A percentile compares a stretch with the other conserved stretches of the same genome.
Conservation (phyloP, 805 yeast genomes). For the Yamadazyma paraphyllophila region DNA sequence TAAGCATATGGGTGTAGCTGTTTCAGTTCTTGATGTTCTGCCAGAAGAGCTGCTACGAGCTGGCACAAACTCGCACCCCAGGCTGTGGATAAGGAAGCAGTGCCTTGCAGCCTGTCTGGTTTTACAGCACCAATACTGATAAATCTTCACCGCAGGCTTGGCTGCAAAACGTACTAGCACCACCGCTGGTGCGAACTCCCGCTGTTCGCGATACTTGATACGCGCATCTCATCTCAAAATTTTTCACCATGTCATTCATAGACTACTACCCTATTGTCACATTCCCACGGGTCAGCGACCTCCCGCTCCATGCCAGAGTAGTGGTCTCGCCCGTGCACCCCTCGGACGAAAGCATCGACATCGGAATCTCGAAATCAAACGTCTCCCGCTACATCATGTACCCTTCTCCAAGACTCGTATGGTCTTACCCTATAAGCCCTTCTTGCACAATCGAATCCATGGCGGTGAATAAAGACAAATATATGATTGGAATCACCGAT, state of each 20-base stretch:
- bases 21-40: too few species aligned
- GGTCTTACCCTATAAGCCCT: slow-evolving; percentile 56
- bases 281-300: slow-evolving; percentile 33
- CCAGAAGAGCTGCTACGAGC: too few species aligned
- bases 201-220: neutral
- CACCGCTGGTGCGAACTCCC: too few species aligned
- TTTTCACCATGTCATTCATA: slow-evolving; percentile 16
- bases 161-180: too few species aligned
- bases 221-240: slow-evolving; percentile 8
- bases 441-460: slow-evolving; percentile 41
- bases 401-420: slow-evolving; percentile 56
- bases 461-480: slow-evolving; percentile 25
- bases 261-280: slow-evolving; percentile 33
- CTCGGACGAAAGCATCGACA: slow-evolving; percentile 31
- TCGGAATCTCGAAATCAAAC: slow-evolving; percentile 55
- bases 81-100: too few species aligned
- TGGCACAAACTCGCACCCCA: too few species aligned
- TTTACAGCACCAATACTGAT: too few species aligned
- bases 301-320: slow-evolving; percentile 22
- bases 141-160: neutral
- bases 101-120: too few species aligned
- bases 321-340: slow-evolving; percentile 17
- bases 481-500: slow-evolving; percentile 41
- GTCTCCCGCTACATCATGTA: slow-evolving; percentile 50
- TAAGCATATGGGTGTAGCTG: too few species aligned